phyloP scores from a whole-genome alignment of 306 rosid genomes.

The Amphicarpaea edgeworthii region DNA sequence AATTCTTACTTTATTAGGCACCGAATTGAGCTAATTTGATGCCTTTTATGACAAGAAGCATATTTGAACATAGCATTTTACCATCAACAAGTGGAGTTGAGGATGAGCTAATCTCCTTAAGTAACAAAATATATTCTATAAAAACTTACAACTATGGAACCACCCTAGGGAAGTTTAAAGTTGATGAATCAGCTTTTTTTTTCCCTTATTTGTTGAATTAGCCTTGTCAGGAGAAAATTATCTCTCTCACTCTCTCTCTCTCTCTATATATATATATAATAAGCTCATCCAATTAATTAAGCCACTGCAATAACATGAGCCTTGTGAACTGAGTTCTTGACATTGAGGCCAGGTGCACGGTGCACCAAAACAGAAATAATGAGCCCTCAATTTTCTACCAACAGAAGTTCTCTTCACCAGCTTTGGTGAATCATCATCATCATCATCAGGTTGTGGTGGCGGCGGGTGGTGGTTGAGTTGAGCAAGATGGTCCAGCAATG shows the following conservation, averaged over 20 bases:
- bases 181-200: conserved; percentile 35
- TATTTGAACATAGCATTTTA: conserved; percentile 32
- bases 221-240: conserved; percentile 40
- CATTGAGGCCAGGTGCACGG: conserved; percentile 66
- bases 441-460: conserved; percentile 30
- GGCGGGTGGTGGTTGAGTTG: conserved; percentile 48
- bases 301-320: conserved; percentile 69
- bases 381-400: conserved; percentile 64
- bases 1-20: conserved; percentile 18
- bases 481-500: conserved; percentile 73
- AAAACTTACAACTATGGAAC: conserved; percentile 39
- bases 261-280: too few species aligned
- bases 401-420: conserved; percentile 50
- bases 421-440: conserved; percentile 56
- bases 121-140: conserved; percentile 39
- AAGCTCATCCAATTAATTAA: conserved; percentile 50
- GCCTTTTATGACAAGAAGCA: conserved; percentile 36
- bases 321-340: conserved; percentile 61
- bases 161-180: conserved; percentile 15
- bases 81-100: neutral
- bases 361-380: conserved; percentile 86
- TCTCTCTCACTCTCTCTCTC: too few species aligned
- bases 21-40: conserved; percentile 29
- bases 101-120: conserved; percentile 41
- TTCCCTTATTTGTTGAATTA: conserved; percentile 31